Conservation (phyloP, 164 flowering plant genomes). For the Dillenia suffruticosa region DNA sequence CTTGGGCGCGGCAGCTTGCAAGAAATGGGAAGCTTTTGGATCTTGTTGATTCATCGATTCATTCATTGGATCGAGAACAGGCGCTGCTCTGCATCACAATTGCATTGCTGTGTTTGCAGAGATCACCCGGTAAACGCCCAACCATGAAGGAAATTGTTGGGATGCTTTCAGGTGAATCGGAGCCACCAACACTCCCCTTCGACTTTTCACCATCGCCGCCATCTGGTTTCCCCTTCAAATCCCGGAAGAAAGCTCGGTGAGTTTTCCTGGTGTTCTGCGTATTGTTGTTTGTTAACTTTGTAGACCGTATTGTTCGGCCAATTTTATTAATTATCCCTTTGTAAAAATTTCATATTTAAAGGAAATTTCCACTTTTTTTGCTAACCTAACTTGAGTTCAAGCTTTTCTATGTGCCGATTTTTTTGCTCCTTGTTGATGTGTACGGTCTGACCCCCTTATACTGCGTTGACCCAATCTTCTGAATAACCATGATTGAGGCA, state of each 20-base stretch:
- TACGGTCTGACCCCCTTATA: conserved; percentile 5
- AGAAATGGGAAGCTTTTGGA: conserved; percentile 72
- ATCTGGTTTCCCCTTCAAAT: conserved; percentile 50
- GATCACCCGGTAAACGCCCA: conserved; percentile 73
- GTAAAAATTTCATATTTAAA: conserved; percentile 13
- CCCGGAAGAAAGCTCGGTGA: conserved; percentile 70
- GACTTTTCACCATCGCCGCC: conserved; percentile 96
- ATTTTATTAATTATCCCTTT: conserved; percentile 15
- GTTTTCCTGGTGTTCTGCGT: conserved; percentile 9
- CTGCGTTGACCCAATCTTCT: conserved; percentile 5
- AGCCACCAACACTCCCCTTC: conserved; percentile 74
- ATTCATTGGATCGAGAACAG: conserved; percentile 59
- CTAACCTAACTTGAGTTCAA: too few relatives aligned
- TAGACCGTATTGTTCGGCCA: conserved; percentile 13
- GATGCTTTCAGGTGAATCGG: conserved; percentile 72
- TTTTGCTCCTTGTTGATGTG: conserved; percentile 1
- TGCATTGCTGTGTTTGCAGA: conserved; percentile 83
- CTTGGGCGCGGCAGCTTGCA: conserved; percentile 92
- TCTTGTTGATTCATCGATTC: conserved; percentile 65
- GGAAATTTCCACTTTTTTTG: not conserved
- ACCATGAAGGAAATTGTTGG: conserved; percentile 62
- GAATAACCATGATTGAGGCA: conserved; percentile 13
- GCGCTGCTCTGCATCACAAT: conserved; percentile 75
- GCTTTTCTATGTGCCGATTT: not conserved
- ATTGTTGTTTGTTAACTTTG: conserved; percentile 20